These are phyloP conservation scores for Ceratonia siliqua DNA, from an alignment of 306 rosid species.

Conservation along the genomic window DNA sequence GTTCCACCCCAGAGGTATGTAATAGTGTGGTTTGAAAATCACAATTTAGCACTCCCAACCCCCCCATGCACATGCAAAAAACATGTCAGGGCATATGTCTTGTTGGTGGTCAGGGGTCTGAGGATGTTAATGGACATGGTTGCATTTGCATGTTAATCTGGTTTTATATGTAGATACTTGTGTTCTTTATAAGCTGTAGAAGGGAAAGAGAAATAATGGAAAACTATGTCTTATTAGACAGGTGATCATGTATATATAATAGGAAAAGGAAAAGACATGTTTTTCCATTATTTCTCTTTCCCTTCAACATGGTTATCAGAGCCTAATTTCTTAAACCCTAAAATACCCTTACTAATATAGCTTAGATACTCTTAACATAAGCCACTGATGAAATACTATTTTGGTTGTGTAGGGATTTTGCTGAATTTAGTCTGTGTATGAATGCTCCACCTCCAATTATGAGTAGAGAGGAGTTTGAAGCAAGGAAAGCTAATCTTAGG, in stretches of 20 bases:
- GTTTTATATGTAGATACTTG: background rate
- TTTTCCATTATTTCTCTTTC: too few relatives aligned
- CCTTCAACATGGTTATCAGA: too few relatives aligned
- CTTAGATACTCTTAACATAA: too few relatives aligned
- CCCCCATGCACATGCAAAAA: too few relatives aligned
- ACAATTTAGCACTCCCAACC: background rate
- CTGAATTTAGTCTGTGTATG: conserved; percentile 71
- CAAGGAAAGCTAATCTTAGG: conserved; percentile 74
- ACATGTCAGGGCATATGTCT: background rate
- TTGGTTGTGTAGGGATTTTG: conserved; percentile 68
- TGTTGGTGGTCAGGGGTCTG: conserved; percentile 1
- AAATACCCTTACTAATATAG: too few relatives aligned
- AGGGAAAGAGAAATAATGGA: too few relatives aligned
- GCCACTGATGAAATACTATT: conserved; percentile 18
- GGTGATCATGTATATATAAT: too few relatives aligned
- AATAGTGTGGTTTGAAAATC: background rate
- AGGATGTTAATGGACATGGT: background rate
- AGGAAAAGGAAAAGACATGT: too few relatives aligned
- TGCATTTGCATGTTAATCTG: conserved; percentile 21
- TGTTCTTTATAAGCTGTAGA: conserved; percentile 2
- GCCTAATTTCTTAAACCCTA: too few relatives aligned
- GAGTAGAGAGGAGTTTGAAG: conserved; percentile 94
- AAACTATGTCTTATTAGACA: too few relatives aligned
- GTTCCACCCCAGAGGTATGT: conserved; percentile 78
- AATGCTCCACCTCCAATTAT: conserved; percentile 64